phyloP scores from a whole-genome alignment of 768 basidiomycete species.

The Tylopilus cervinicoccineus region DNA sequence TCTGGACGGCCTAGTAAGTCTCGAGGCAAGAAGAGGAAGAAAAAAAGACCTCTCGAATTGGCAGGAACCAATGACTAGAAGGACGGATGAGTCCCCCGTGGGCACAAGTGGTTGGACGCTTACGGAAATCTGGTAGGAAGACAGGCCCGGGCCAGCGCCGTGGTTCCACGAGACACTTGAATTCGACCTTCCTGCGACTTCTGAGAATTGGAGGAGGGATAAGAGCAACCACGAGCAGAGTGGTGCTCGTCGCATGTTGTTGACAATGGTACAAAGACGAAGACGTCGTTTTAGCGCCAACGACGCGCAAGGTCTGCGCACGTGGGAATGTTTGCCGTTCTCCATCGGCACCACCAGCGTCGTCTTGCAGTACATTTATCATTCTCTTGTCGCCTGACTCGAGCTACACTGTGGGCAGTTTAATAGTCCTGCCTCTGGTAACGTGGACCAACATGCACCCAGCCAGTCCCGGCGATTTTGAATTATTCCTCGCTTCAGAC shows the following conservation, averaged over 20 bases:
- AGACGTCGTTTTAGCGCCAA: not conserved
- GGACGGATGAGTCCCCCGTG: constrained; percentile 10
- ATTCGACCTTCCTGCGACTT: constrained; percentile 1
- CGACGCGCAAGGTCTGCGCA: not conserved
- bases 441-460: too few relatives aligned
- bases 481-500: too few relatives aligned
- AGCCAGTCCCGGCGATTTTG: too few relatives aligned
- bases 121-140: constrained; percentile 26
- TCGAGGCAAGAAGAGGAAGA: too few relatives aligned
- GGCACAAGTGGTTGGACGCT: constrained; percentile 1
- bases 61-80: constrained; percentile 21
- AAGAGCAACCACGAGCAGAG: constrained; percentile 17
- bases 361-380: too few relatives aligned
- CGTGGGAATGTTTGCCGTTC: constrained; percentile 15
- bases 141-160: constrained; percentile 11
- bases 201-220: constrained; percentile 1
- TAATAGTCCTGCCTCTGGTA: too few relatives aligned
- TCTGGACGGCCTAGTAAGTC: constrained; percentile 28
- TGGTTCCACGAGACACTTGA: constrained; percentile 18
- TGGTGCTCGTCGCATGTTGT: constrained; percentile 24
- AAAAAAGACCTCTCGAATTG: constrained; percentile 12
- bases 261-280: not conserved
- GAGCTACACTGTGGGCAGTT: too few relatives aligned
- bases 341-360: not conserved
- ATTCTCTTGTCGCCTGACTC: not conserved